Evolutionary conservation across 75 land plant species (phyloP).

Genomic region (Picea glauca): DNA sequence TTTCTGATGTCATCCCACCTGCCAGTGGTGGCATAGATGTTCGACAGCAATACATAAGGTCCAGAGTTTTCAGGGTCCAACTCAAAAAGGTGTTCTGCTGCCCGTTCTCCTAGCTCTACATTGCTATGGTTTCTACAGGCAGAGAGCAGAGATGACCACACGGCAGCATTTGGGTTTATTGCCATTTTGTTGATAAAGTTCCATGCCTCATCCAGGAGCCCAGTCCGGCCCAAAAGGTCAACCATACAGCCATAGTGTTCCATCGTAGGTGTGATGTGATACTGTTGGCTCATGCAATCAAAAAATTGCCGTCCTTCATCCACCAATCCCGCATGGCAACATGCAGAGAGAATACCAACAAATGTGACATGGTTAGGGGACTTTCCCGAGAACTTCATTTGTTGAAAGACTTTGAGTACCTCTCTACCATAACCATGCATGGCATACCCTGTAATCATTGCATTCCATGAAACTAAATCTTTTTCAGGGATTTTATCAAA

Average conservation of each 20-base stretch:
- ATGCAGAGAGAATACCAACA: neutral
- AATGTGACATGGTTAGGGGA: conserved; percentile 25
- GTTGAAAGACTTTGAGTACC: conserved; percentile 7
- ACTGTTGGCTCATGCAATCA: conserved; percentile 19
- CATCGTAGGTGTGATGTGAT: conserved; percentile 21
- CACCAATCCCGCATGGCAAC: conserved; percentile 11
- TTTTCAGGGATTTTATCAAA: neutral
- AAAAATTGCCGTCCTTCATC: conserved; percentile 15
- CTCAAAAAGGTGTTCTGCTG: conserved; percentile 12
- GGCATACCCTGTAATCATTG: conserved; percentile 1
- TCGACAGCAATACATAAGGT: conserved; percentile 26
- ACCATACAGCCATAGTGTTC: conserved; percentile 18
- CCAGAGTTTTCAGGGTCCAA: conserved; percentile 19
- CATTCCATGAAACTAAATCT: neutral
- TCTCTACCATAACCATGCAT: neutral
- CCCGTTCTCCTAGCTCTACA: conserved; percentile 31
- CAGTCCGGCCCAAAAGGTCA: too few relatives aligned
- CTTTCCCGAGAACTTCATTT: conserved; percentile 32
- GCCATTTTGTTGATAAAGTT: conserved; percentile 24
- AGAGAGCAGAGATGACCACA: conserved; percentile 28
- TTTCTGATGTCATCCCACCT: conserved; percentile 14
- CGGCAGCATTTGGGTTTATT: conserved; percentile 14
- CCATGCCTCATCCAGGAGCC: too few relatives aligned
- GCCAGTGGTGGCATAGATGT: conserved; percentile 23
- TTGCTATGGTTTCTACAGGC: conserved; percentile 33